Evolutionary conservation across 441 rosid species (phyloP).

Genomic region (Bruguiera hainesii): DNA sequence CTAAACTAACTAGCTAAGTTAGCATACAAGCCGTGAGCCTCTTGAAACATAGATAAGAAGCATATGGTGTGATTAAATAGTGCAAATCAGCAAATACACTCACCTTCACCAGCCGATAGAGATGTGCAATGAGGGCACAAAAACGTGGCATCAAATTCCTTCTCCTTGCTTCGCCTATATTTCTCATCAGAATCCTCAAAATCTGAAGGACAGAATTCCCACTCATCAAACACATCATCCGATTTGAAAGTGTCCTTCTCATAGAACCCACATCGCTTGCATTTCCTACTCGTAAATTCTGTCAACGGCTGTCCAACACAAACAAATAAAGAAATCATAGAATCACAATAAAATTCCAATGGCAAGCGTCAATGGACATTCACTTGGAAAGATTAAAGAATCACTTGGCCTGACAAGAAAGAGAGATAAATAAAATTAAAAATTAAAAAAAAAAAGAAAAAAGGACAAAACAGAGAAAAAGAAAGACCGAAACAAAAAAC

Average conservation of each 20-base stretch:
- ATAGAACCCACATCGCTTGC: conserved; percentile 90
- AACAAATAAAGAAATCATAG: not conserved
- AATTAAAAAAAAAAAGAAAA: not conserved
- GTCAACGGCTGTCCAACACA: conserved; percentile 60
- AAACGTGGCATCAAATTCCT: conserved; percentile 66
- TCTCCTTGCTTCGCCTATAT: conserved; percentile 42
- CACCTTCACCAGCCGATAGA: conserved; percentile 42
- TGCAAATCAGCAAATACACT: not conserved
- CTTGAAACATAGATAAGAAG: not conserved
- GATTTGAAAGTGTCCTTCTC: conserved; percentile 55
- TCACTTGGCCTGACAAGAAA: not conserved
- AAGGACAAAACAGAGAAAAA: too few relatives aligned
- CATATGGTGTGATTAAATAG: not conserved
- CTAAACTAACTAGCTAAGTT: not conserved
- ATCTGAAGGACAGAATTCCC: conserved; percentile 91
- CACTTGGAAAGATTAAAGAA: not conserved
- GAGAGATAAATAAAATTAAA: not conserved
- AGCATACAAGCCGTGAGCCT: not conserved
- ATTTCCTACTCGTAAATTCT: conserved; percentile 47
- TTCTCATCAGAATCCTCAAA: conserved; percentile 51
- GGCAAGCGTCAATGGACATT: not conserved
- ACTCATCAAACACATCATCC: conserved; percentile 71
- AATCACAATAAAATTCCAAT: not conserved
- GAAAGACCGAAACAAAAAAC: too few relatives aligned
- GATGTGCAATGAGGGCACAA: conserved; percentile 51